Evolutionary conservation across 2,329 filamentous ascomycete species (phyloP).

Genomic region (Myriosclerotinia scirpicola): DNA sequence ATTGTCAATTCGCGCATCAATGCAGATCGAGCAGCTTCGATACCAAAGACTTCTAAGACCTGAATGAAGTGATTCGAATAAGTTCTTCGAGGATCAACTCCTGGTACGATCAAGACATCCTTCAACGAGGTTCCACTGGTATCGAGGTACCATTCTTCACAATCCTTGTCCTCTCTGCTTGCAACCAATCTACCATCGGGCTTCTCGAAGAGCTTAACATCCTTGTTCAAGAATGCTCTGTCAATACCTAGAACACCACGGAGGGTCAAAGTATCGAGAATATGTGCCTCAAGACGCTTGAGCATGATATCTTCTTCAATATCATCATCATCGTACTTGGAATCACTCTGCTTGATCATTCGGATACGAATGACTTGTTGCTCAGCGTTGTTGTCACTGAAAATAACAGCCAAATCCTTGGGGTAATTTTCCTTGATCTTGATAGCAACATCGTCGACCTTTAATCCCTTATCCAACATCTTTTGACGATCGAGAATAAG

Average conservation of each 20-base stretch:
- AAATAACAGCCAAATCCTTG: conserved; percentile 84
- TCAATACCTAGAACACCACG: conserved; percentile 88
- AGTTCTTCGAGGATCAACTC: conserved; percentile 81
- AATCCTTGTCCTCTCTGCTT: conserved; percentile 70
- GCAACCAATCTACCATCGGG: conserved; percentile 72
- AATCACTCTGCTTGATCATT: conserved; percentile 67
- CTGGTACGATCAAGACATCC: conserved; percentile 80
- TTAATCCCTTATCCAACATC: conserved; percentile 90
- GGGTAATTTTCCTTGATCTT: conserved; percentile 88
- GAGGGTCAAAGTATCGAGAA: conserved; percentile 86
- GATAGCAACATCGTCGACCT: conserved; percentile 84
- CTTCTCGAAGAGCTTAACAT: conserved; percentile 64
- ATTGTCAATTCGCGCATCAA: conserved; percentile 85
- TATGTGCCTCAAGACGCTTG: conserved; percentile 86
- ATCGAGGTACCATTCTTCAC: conserved; percentile 93
- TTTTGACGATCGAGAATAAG: conserved; percentile 91
- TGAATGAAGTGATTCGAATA: conserved; percentile 97
- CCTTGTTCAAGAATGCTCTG: conserved; percentile 88
- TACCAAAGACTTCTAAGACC: conserved; percentile 91
- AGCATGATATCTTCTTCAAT: conserved; percentile 89
- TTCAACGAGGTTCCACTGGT: conserved; percentile 87
- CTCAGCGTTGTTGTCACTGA: conserved; percentile 97
- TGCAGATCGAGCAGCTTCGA: conserved; percentile 86
- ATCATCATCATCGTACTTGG: conserved; percentile 70
- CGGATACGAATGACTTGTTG: conserved; percentile 92